phyloP scores from a whole-genome alignment of 345 rosid species.

The Rhizophora mangle region DNA sequence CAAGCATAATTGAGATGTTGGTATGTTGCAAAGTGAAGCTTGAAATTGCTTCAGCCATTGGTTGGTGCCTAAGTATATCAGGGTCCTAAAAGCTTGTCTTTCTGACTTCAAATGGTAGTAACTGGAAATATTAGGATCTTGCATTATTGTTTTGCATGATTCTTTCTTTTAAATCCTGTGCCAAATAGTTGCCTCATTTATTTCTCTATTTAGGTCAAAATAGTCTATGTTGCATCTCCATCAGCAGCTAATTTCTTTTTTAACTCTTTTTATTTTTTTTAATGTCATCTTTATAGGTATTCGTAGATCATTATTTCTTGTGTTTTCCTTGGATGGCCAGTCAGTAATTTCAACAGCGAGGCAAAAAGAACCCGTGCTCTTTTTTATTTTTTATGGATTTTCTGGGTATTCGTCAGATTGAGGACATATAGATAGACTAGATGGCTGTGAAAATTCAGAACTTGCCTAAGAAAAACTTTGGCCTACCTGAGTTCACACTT shows the following conservation, averaged over 20 bases:
- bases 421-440: conserved; percentile 10
- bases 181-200: neutral
- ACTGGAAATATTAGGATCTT: too few relatives aligned
- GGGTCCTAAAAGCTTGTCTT: neutral
- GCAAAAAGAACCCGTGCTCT: conserved; percentile 7
- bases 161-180: neutral
- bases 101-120: conserved; percentile 1
- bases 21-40: neutral
- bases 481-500: conserved; percentile 22
- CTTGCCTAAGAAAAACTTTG: conserved; percentile 31
- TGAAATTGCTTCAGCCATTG: neutral
- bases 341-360: conserved; percentile 14
- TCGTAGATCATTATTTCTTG: conserved; percentile 2
- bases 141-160: too few relatives aligned
- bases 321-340: conserved; percentile 21
- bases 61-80: neutral
- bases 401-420: conserved; percentile 10
- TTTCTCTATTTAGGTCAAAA: neutral
- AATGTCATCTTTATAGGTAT: neutral
- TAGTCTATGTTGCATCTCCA: neutral
- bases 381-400: neutral
- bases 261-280: neutral
- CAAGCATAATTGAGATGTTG: neutral
- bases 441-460: conserved; percentile 37
- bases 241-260: neutral